These are phyloP conservation scores for Polymyxa betae DNA, from an alignment of 208 protist species.

Conservation along the genomic window DNA sequence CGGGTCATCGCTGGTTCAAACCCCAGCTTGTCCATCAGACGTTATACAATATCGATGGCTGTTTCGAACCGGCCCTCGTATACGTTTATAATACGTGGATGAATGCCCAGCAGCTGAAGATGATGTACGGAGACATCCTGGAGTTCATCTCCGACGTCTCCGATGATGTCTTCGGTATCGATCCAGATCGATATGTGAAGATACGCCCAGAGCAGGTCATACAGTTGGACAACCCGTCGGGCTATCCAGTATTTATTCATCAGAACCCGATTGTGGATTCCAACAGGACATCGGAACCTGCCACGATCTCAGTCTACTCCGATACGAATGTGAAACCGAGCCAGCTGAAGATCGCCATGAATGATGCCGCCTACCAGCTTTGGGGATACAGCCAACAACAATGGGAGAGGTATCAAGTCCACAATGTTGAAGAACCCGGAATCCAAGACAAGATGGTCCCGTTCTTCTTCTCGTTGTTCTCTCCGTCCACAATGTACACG, in stretches of 20 bases:
- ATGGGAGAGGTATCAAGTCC: not conserved
- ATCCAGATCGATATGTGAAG: constrained; percentile 11
- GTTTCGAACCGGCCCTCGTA: not conserved
- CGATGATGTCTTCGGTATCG: constrained; percentile 31
- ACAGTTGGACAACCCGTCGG: not conserved
- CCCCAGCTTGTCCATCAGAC: constrained; percentile 27
- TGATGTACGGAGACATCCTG: not conserved
- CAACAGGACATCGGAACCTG: not conserved
- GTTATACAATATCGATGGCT: not conserved
- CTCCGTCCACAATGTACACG: not conserved
- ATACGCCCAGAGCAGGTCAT: constrained; percentile 28
- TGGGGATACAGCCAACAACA: not conserved
- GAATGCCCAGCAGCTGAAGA: not conserved
- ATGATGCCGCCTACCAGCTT: not conserved
- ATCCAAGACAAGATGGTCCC: not conserved
- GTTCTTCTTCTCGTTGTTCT: constrained; percentile 35
- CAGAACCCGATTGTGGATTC: not conserved
- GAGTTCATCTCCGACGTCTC: not conserved
- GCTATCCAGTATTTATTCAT: not conserved
- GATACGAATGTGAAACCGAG: not conserved
- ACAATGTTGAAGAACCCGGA: not conserved
- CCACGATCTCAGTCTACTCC: not conserved
- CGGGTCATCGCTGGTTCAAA: constrained; percentile 6
- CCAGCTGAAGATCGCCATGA: not conserved
- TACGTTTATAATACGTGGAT: not conserved